Evolutionary conservation across 139 green algal genomes (phyloP), one percentile per base, ranked within the genome.

Genomic region (Chlorella vulgaris): DNA sequence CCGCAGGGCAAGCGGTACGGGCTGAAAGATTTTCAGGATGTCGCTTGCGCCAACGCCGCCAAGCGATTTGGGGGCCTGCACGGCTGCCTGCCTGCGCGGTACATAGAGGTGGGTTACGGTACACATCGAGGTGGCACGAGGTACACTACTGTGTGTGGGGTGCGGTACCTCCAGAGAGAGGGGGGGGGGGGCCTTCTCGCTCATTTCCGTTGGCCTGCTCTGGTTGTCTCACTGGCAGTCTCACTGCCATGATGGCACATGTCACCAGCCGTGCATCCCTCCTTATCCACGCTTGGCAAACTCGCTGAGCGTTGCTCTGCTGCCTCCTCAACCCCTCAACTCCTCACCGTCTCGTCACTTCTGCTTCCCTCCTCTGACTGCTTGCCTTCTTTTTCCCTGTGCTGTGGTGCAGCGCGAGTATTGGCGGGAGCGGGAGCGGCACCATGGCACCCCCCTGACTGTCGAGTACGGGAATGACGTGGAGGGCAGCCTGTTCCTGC

Each of bases 381-480:
- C 47, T 10, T 55, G 47, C 47, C 15, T 55, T 15, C 47, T 55
- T 55, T 10, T 15, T 10, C 47, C 47, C 47, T 55, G 13, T 24
- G 47, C 47, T 65, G 28, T 24, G 3, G 5, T 42, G 81, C 86
- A 94, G 88, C 65, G 71, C 19, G 91, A 92, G 76, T 94, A 91
- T 82, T 94, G 91, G 91, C 63, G 47, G 39, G 83, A 28, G 35
- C 74, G 75, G 31, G 19, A 73, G 75, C 63, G 43, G 75, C 28
- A 6, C 1, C 53, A 69, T 19, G 39, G 51, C 10, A 36, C 31
- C 22, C 60, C 65, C 18, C 7, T 67, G 35, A 26, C 29, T 3
- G 81, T 96, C 0, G 68, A 92, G 74, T 96, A 97, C 70, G 93
- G 89, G 61, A 93, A 91, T 65, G 90, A 97, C 76, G 85, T 96